Evolutionary conservation across 768 basidiomycete genomes (phyloP), one percentile per base, ranked within the genome.

Genomic region (Amanita fuliginea): DNA sequence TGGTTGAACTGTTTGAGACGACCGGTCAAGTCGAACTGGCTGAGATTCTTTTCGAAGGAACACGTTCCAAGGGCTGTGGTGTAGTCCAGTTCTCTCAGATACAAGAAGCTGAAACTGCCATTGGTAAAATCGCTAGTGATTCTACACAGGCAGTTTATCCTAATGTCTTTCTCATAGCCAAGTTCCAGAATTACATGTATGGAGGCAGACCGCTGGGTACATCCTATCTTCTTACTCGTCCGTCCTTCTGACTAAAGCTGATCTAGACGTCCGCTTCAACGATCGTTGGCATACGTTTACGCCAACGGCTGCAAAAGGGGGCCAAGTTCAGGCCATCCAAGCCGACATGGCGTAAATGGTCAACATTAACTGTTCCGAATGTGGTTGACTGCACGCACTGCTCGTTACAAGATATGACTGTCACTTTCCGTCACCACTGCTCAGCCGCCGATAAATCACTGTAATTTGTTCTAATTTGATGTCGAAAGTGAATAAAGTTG

Each of bases 1-100:
- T 99, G 39, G 94, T 99, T 18, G 95, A 99, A 67, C 67, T 99
- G 16, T 99, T 99, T 59, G 94, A 97, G 71, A 99, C 95, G 30
- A 96, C 94, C 0, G 95, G 94, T 8, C 85, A 86, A 56, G 95
- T 99, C 32, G 87, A 93, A 60, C 71, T 91, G 30, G 95, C 95
- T 2, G 95, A 99, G 67, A 95, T 97, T 55, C 66, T 99, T 42
- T 93, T 86, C 58, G 94, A 97, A 58, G 87, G 89, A 13, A 82
- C 86, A 0, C 81, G 95, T 48, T 91, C 88, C 43, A 96, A 96
- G 65, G 95, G 95, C 11, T 83, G 86, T 52, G 96, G 95, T 59
- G 88, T 99, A 40, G 95, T 97, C 10, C 94, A 98, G 63, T 97
- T 99, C 62, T 76, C 81, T 22, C 84, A 87, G 58, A 78, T 87